Base-by-base conservation (phyloP, 1,284 basidiomycete genomes). In the Porodaedalea pini region DNA sequence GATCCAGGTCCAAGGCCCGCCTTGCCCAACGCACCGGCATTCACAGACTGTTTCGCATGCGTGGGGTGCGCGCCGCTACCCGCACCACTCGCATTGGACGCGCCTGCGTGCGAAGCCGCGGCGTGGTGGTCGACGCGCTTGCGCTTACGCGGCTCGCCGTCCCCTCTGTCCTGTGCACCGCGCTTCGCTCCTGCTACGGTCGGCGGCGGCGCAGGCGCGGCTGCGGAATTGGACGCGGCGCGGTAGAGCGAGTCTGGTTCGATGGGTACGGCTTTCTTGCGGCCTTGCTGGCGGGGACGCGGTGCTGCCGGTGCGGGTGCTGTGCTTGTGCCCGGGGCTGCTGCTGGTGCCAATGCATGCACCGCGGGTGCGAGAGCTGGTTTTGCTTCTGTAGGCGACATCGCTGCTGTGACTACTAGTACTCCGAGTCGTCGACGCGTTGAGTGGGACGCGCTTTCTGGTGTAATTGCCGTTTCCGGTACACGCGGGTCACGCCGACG, bases 121-220 rank as follows among this genome's bases (percentile, higher is more conserved):
- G 57, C 51, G 6, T 54, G 40, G 6, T 69, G 55, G 29, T 85
- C 86, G 36, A 80, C 75, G 61, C 85, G 78, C 70, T 88, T 90
- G 63, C 87, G 73, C 71, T 90, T 90, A 53, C 87, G 75, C 17
- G 83, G 80, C 63, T 88, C 86, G 17, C 83, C 83, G 2, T 87
- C 86, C 40, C 70, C 74, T 8, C 51, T 21, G 34, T 58, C 59
- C 29, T 56, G 50, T 11, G 49, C 54, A 13, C 52, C 51, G 53
- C 60, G 56, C 51, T 61, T 61, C 15, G 48, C 31, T 21, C 58
- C 58, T 21, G 37, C 45, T 29, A 29, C 37, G 17, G 19, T n/a
- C 8, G 13, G 25, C 3, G 44, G 44, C 0, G 44, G 41, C 13
- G 34, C 25, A 13, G 29, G 37, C n/a, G 56, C 25, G 34, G 47